Evolutionary conservation across 768 basidiomycete species (phyloP).

Genomic region (Leccinum disarticulatum): DNA sequence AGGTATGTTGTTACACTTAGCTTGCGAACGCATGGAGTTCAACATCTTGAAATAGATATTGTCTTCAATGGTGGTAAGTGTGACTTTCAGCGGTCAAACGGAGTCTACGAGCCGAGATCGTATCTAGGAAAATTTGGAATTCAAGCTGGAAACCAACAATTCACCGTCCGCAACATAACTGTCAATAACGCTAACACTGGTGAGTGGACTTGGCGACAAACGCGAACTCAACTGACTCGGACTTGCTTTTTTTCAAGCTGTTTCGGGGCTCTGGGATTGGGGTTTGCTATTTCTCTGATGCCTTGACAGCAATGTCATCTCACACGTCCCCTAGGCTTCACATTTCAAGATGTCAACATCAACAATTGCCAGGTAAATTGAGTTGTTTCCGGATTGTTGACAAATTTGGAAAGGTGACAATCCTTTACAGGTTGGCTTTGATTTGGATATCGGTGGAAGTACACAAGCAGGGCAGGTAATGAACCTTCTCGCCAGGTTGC

Average conservation of each 20-base stretch:
- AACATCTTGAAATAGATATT: slow-evolving; percentile 28
- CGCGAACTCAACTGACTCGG: not conserved
- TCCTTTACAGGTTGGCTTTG: slow-evolving; percentile 41
- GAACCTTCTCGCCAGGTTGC: not conserved
- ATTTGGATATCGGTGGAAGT: slow-evolving; percentile 41
- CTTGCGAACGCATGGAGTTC: not conserved
- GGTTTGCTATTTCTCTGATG: slow-evolving; percentile 25
- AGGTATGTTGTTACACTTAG: slow-evolving; percentile 41
- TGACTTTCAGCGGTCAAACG: not conserved
- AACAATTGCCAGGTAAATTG: slow-evolving; percentile 33
- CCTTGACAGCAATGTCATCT: not conserved
- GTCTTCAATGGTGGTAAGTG: slow-evolving; percentile 42
- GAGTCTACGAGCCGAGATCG: not conserved
- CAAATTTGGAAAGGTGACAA: not conserved
- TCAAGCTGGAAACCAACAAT: slow-evolving; percentile 79
- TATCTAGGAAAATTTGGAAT: slow-evolving; percentile 53
- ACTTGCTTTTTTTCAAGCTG: slow-evolving; percentile 17
- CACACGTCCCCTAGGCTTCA: slow-evolving; percentile 38
- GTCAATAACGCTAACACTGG: slow-evolving; percentile 46
- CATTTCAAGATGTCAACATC: slow-evolving; percentile 52
- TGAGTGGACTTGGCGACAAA: slow-evolving; percentile 9
- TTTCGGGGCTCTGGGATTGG: slow-evolving; percentile 42
- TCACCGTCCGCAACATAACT: slow-evolving; percentile 64
- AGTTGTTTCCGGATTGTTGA: not conserved
- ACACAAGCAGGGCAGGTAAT: slow-evolving; percentile 34